phyloP scores from a whole-genome alignment of 179 eudicot genomes.

The Beta corolliflora region DNA sequence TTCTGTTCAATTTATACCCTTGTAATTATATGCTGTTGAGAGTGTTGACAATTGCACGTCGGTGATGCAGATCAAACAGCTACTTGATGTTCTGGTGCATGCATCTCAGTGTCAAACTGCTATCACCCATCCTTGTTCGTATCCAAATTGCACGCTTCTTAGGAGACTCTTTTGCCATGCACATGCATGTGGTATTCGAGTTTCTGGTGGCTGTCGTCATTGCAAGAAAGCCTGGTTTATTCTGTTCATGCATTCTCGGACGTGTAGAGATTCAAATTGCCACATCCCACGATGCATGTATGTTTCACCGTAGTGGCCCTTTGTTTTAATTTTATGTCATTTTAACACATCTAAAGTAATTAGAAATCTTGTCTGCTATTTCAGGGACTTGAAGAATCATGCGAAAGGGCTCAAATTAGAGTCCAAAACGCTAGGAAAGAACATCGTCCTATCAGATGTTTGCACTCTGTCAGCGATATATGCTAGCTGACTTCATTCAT shows the following conservation, averaged over 20 bases:
- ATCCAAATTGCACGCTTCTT: conserved; percentile 44
- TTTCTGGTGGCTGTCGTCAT: conserved; percentile 46
- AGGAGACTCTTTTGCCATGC: conserved; percentile 55
- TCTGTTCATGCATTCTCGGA: conserved; percentile 47
- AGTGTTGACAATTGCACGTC: neutral
- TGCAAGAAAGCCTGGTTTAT: conserved; percentile 52
- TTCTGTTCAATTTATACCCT: neutral
- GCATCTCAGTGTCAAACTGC: conserved; percentile 44
- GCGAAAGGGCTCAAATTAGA: conserved; percentile 9
- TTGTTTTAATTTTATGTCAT: conserved; percentile 5
- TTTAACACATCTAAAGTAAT: neutral
- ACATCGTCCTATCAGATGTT: neutral
- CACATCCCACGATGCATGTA: conserved; percentile 70
- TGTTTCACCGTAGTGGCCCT: conserved; percentile 23
- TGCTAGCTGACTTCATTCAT: neutral
- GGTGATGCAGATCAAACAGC: conserved; percentile 41
- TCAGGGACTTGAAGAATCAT: conserved; percentile 44
- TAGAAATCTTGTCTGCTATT: neutral
- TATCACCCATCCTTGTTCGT: conserved; percentile 37
- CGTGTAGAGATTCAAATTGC: conserved; percentile 57
- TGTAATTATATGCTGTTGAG: neutral
- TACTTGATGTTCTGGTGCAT: conserved; percentile 51
- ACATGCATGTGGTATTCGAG: conserved; percentile 39
- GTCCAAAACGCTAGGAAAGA: conserved; percentile 14
- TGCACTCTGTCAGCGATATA: neutral